These are phyloP conservation scores for Citrus unshiu DNA, from an alignment of 345 rosid genomes.

Conservation along the genomic window DNA sequence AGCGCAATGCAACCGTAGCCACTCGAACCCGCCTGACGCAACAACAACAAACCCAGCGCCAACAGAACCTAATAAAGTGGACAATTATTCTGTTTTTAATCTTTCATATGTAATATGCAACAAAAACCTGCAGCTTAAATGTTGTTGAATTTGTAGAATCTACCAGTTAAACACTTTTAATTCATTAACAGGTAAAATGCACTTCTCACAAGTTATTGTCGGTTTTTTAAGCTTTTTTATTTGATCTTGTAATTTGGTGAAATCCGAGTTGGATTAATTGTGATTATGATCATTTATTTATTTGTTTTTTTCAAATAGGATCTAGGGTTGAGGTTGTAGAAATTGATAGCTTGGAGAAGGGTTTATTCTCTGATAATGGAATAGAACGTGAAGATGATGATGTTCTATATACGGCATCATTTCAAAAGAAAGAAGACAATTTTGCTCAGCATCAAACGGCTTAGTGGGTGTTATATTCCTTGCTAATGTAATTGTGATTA, in stretches of 20 bases:
- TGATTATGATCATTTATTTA: too few species aligned
- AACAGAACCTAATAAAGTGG: too few species aligned
- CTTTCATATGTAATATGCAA: too few species aligned
- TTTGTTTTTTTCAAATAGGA: conserved; percentile 32
- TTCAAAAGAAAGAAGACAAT: conserved; percentile 48
- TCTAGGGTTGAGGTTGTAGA: conserved; percentile 43
- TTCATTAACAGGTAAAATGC: neutral
- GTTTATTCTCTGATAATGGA: conserved; percentile 27
- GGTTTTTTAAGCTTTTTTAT: neutral
- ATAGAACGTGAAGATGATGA: conserved; percentile 26
- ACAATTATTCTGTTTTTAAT: too few species aligned
- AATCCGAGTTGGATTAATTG: neutral
- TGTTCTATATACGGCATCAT: conserved; percentile 46
- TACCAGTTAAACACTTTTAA: neutral
- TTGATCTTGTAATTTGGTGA: neutral
- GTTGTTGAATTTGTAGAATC: neutral
- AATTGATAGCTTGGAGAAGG: conserved; percentile 54
- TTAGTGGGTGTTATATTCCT: conserved; percentile 55
- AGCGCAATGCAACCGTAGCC: too few species aligned
- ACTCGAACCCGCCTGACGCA: too few species aligned
- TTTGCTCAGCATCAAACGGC: conserved; percentile 49
- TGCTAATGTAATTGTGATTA: conserved; percentile 17
- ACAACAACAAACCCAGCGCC: too few species aligned
- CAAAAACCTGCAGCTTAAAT: too few species aligned
- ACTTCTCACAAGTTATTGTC: neutral